Percentiles rank a stretch among this genome's conserved stretches.
Conservation (phyloP, 345 rosid genomes). For the Physaria fendleri region DNA sequence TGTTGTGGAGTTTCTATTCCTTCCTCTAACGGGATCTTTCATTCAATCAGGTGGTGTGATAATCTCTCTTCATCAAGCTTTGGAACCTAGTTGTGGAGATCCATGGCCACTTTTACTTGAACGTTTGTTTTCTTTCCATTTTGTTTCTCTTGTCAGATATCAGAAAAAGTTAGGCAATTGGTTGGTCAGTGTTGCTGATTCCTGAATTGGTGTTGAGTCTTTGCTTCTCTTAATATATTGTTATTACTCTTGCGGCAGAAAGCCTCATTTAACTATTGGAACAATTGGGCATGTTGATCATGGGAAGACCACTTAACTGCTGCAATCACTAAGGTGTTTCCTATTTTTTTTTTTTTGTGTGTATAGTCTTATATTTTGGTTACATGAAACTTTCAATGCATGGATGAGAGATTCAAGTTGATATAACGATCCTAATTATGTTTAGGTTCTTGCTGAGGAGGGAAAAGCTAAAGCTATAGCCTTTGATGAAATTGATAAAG, state of each 20-base stretch:
- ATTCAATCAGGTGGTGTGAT: conserved; percentile 24
- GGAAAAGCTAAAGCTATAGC: conserved; percentile 92
- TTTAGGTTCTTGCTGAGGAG: conserved; percentile 84
- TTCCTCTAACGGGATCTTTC: conserved; percentile 23
- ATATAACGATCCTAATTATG: too few relatives aligned
- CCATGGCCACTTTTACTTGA: conserved; percentile 80
- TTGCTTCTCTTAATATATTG: neutral
- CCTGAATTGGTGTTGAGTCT: neutral
- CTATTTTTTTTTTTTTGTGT: too few relatives aligned
- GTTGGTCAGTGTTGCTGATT: too few relatives aligned
- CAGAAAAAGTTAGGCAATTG: too few relatives aligned
- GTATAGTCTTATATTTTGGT: too few relatives aligned
- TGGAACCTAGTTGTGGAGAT: conserved; percentile 39
- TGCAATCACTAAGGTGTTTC: conserved; percentile 62
- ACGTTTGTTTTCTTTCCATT: conserved; percentile 57
- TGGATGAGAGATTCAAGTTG: too few relatives aligned
- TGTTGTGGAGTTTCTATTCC: conserved; percentile 19
- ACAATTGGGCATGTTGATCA: conserved; percentile 98
- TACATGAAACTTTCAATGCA: too few relatives aligned
- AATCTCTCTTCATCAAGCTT: conserved; percentile 3
- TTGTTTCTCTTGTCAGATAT: too few relatives aligned
- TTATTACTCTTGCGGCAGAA: conserved; percentile 40
- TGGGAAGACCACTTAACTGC: conserved; percentile 94
- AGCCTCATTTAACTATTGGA: conserved; percentile 93
- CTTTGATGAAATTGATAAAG: conserved; percentile 94